Evolutionary conservation across 345 rosid species (phyloP).

Genomic region (Euphorbia tirucalli): DNA sequence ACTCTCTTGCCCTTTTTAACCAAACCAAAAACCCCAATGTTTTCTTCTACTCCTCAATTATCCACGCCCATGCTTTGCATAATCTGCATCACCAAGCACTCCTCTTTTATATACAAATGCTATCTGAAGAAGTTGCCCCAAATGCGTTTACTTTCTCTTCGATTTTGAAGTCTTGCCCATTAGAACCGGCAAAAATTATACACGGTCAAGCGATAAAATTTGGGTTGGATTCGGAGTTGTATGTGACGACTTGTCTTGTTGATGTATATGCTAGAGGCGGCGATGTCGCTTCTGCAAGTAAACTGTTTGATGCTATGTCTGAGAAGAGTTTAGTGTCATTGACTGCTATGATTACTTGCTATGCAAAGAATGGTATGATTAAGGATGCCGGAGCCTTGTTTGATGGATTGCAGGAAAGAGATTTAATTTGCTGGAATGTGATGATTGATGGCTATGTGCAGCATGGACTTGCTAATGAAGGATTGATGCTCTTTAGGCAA

Average conservation of each 20-base stretch:
- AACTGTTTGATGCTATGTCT: constrained; percentile 63
- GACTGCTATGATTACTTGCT: constrained; percentile 81
- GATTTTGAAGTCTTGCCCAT: constrained; percentile 55
- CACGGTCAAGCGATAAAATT: constrained; percentile 60
- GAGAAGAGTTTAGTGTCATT: constrained; percentile 55
- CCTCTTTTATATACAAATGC: constrained; percentile 46
- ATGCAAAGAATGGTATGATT: constrained; percentile 50
- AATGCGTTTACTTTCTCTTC: constrained; percentile 78
- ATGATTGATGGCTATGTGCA: constrained; percentile 69
- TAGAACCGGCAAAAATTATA: constrained; percentile 35
- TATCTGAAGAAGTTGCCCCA: constrained; percentile 41
- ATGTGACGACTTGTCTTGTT: constrained; percentile 67
- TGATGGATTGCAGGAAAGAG: constrained; percentile 51
- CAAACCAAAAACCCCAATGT: constrained; percentile 45
- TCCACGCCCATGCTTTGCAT: constrained; percentile 45
- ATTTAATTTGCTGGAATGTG: constrained; percentile 70
- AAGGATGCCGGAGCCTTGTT: constrained; percentile 50
- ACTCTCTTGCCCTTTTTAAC: constrained; percentile 52
- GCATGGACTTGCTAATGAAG: constrained; percentile 45
- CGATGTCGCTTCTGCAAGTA: constrained; percentile 52
- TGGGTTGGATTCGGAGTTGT: constrained; percentile 57
- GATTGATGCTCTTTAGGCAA: constrained; percentile 45
- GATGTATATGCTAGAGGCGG: constrained; percentile 62
- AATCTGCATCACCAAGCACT: constrained; percentile 45
- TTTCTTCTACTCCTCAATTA: constrained; percentile 59